A percentile compares a stretch with the other conserved stretches of the same genome.
These are phyloP conservation scores for Jasminum sambac DNA, from an alignment of 257 asterid genomes.

Conservation along the genomic window DNA sequence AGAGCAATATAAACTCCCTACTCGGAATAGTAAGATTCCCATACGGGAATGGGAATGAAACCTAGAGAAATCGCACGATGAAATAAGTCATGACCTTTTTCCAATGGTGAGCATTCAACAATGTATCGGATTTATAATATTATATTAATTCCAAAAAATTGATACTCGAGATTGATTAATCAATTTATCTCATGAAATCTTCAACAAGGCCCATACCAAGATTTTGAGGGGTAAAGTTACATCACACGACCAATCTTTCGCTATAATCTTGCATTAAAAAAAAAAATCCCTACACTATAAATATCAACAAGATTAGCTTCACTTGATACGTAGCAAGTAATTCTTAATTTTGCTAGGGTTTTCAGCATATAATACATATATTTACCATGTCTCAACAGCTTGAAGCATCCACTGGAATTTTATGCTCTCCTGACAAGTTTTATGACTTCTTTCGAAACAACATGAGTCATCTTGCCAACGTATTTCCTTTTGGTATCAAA, in stretches of 20 bases:
- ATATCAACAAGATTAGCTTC: not conserved
- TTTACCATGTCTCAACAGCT: not conserved
- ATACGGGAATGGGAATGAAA: too few relatives aligned
- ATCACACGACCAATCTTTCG: not conserved
- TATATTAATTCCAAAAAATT: too few relatives aligned
- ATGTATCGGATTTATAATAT: too few relatives aligned
- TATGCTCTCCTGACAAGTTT: constrained; percentile 18
- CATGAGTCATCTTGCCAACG: not conserved
- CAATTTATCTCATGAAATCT: too few relatives aligned
- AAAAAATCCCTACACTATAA: not conserved
- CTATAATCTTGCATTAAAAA: not conserved
- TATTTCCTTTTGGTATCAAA: constrained; percentile 8
- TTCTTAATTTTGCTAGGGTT: not conserved
- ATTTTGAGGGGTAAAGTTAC: not conserved
- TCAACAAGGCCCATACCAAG: not conserved
- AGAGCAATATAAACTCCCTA: too few relatives aligned
- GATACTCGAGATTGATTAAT: too few relatives aligned
- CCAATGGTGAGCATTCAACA: too few relatives aligned
- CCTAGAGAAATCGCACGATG: too few relatives aligned
- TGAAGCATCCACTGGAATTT: not conserved
- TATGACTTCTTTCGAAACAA: constrained; percentile 12
- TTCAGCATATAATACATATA: not conserved
- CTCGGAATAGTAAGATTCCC: too few relatives aligned
- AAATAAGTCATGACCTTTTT: too few relatives aligned
- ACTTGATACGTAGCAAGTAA: not conserved